A percentile compares a stretch with the other conserved stretches of the same genome.
Evolutionary conservation across 108 stramenopile genomes (phyloP).

Genomic region (Cyclotella baltica): DNA sequence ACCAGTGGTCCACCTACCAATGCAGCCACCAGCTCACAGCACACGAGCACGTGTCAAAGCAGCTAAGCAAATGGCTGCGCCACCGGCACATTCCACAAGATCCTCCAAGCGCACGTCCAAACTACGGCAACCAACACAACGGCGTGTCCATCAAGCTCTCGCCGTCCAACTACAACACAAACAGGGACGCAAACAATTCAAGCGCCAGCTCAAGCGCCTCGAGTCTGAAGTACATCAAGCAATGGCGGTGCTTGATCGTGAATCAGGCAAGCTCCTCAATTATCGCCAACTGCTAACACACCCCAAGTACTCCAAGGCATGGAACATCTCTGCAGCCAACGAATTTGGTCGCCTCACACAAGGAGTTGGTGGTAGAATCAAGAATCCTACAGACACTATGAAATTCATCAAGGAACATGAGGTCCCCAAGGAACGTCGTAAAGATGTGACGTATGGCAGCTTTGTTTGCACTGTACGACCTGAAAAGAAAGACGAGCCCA

Average conservation of each 20-base stretch:
- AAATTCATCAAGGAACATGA: background rate
- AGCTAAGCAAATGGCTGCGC: too few relatives aligned
- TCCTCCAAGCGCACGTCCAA: background rate
- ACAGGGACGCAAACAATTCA: background rate
- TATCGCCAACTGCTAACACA: background rate
- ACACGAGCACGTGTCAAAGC: background rate
- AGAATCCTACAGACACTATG: background rate
- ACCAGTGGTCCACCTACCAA: background rate
- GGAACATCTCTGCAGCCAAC: background rate
- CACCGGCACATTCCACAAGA: background rate
- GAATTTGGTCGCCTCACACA: background rate
- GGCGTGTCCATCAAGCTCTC: background rate
- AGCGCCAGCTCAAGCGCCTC: too few relatives aligned
- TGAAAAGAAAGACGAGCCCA: too few relatives aligned
- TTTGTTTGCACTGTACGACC: too few relatives aligned
- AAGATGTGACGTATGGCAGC: background rate
- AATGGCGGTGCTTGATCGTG: background rate
- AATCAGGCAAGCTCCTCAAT: background rate
- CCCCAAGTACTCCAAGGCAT: background rate
- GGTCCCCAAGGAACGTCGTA: background rate
- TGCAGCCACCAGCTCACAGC: background rate
- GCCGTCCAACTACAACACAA: slow-evolving; percentile 7
- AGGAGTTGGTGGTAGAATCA: background rate
- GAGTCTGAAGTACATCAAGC: background rate
- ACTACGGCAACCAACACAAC: background rate